These are phyloP conservation scores for Penicillium sp. DNA, from an alignment of 2,329 filamentous ascomycete species.

Conservation along the genomic window DNA sequence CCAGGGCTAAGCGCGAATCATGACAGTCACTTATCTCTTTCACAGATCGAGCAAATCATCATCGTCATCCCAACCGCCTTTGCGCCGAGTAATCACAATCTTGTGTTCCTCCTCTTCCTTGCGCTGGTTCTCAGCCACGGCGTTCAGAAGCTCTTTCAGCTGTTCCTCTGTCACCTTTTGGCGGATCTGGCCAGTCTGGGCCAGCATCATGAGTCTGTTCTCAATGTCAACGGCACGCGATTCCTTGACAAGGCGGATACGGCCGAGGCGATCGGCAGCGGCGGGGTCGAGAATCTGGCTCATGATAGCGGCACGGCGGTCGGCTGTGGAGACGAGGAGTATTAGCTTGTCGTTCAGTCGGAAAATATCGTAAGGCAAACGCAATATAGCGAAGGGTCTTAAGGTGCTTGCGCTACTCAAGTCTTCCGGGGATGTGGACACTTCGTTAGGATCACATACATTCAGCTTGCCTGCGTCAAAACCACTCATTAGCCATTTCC, in stretches of 20 bases:
- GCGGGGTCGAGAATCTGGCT: slow-evolving; percentile 93
- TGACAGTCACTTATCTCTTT: slow-evolving; percentile 13
- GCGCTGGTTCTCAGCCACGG: slow-evolving; percentile 74
- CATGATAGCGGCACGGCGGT: slow-evolving; percentile 61
- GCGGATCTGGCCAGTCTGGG: slow-evolving; percentile 81
- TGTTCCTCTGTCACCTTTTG: slow-evolving; percentile 89
- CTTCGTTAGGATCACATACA: slow-evolving; percentile 27
- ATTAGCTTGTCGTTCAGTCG: slow-evolving; percentile 2
- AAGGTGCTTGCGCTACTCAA: neutral
- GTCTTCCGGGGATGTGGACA: slow-evolving; percentile 1
- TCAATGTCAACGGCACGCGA: slow-evolving; percentile 87
- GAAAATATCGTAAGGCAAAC: neutral
- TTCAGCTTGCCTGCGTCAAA: slow-evolving; percentile 36
- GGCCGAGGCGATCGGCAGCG: slow-evolving; percentile 87
- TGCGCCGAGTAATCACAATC: slow-evolving; percentile 83
- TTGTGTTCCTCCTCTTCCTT: slow-evolving; percentile 67
- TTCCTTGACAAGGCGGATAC: slow-evolving; percentile 95
- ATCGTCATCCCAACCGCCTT: slow-evolving; percentile 82
- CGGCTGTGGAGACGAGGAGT: slow-evolving; percentile 27
- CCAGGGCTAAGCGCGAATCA: slow-evolving; percentile 10
- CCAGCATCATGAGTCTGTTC: slow-evolving; percentile 89
- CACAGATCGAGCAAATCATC: slow-evolving; percentile 52
- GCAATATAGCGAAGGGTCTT: neutral
- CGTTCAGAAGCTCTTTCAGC: slow-evolving; percentile 86
- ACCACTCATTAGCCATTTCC: neutral